Conservation (phyloP, 2,329 filamentous ascomycete species). For the Venturia effusa region DNA sequence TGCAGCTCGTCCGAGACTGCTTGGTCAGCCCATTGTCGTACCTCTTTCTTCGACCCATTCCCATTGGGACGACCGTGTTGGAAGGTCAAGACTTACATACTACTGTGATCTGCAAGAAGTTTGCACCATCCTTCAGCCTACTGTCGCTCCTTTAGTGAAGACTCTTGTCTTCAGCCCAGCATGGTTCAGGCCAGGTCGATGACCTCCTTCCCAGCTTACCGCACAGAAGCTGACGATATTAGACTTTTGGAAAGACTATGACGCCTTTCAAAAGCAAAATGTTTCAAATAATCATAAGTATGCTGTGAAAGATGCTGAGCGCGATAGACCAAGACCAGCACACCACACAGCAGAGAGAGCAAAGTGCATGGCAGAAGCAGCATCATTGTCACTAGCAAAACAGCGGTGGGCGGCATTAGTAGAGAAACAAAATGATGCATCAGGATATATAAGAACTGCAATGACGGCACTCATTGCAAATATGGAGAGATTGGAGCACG, state of each 20-base stretch:
- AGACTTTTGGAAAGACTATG: not conserved
- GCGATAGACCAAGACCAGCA: not conserved
- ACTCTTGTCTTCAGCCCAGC: not conserved
- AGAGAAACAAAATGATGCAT: not conserved
- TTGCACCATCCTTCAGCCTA: not conserved
- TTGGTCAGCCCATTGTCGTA: not conserved
- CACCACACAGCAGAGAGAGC: not conserved
- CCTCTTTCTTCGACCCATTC: not conserved
- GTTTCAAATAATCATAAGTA: not conserved
- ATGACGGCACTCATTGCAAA: not conserved
- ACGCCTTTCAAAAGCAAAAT: not conserved
- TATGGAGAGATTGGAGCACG: not conserved
- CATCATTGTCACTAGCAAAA: not conserved
- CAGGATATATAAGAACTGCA: not conserved
- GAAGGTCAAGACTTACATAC: not conserved
- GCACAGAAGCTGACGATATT: no score
- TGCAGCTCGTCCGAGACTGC: not conserved
- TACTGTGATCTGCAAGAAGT: not conserved
- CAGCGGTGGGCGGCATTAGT: not conserved
- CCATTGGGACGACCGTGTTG: not conserved
- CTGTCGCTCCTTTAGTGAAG: not conserved
- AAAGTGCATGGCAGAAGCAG: not conserved
- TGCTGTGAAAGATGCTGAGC: not conserved
- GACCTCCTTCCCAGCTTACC: no score
- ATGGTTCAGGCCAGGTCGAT: not conserved